A percentile compares a stretch with the other conserved stretches of the same genome.
Conservation (phyloP, 345 rosid species). For the Eutrema japonicum region DNA sequence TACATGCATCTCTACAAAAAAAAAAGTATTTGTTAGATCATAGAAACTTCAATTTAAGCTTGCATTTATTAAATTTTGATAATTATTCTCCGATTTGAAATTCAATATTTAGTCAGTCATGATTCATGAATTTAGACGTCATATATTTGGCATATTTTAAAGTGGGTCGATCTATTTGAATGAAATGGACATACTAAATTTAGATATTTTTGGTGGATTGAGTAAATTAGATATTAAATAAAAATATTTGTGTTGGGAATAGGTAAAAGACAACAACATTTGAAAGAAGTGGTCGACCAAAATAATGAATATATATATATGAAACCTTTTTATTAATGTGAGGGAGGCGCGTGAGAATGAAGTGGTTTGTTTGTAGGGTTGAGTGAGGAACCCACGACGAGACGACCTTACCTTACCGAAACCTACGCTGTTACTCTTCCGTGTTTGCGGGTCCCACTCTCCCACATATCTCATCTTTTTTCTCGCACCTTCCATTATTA, state of each 20-base stretch:
- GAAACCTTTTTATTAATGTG: not conserved
- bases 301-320: not conserved
- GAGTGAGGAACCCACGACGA: slow-evolving; percentile 42
- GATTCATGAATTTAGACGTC: not conserved
- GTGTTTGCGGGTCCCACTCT: slow-evolving; percentile 36
- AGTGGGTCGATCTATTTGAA: not conserved
- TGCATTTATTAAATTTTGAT: too few relatives aligned
- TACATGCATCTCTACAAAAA: too few relatives aligned
- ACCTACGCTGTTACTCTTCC: slow-evolving; percentile 25
- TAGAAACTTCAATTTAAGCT: not conserved
- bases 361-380: slow-evolving; percentile 21
- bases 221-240: not conserved
- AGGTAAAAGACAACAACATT: slow-evolving; percentile 37
- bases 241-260: slow-evolving; percentile 27
- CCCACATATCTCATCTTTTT: slow-evolving; percentile 7
- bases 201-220: not conserved
- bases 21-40: not conserved
- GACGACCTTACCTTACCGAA: slow-evolving; percentile 24
- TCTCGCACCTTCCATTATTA: slow-evolving; percentile 24
- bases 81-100: not conserved
- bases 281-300: slow-evolving; percentile 41
- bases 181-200: not conserved
- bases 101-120: not conserved
- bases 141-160: not conserved
- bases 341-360: slow-evolving; percentile 39